Conservation (phyloP, 1,139 yeast genomes). For the Yamadazyma siamensis region DNA sequence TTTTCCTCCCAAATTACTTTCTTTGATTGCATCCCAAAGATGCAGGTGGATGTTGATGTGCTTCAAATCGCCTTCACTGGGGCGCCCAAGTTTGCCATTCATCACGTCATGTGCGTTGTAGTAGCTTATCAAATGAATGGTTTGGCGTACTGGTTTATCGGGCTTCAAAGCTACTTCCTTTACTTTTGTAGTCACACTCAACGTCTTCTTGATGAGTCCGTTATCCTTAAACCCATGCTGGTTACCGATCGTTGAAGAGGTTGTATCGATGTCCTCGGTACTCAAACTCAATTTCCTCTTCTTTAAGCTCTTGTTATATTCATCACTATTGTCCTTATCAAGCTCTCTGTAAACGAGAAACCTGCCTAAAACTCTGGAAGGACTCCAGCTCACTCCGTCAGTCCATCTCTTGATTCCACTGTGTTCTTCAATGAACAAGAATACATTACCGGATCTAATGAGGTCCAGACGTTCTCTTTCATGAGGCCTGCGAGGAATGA, state of each 20-base stretch:
- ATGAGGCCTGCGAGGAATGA: slow-evolving; percentile 78
- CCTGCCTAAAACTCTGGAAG: slow-evolving; percentile 80
- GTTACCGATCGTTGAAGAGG: slow-evolving; percentile 18
- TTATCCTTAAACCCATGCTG: slow-evolving; percentile 68
- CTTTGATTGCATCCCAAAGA: slow-evolving; percentile 58
- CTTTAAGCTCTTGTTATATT: slow-evolving; percentile 13
- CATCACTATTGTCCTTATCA: slow-evolving; percentile 39
- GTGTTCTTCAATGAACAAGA: slow-evolving; percentile 78
- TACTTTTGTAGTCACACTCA: slow-evolving; percentile 50
- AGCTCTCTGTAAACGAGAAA: slow-evolving; percentile 80
- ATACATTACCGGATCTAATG: slow-evolving; percentile 75
- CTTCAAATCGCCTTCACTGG: slow-evolving; percentile 54
- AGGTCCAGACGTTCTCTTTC: slow-evolving; percentile 68
- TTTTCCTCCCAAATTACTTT: slow-evolving; percentile 58
- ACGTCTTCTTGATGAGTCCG: slow-evolving; percentile 80
- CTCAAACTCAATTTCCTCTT: slow-evolving; percentile 20
- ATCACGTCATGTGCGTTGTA: slow-evolving; percentile 73
- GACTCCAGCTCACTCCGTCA: slow-evolving; percentile 91
- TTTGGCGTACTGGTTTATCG: slow-evolving; percentile 32
- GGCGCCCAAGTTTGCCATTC: slow-evolving; percentile 53
- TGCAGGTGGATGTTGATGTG: slow-evolving; percentile 53
- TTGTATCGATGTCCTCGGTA: slow-evolving; percentile 12
- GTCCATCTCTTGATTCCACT: slow-evolving; percentile 93
- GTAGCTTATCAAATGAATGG: slow-evolving; percentile 76
- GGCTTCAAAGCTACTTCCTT: slow-evolving; percentile 32